Base-by-base conservation (phyloP, 2,329 filamentous ascomycete species). In the Fusarium goolgardi region DNA sequence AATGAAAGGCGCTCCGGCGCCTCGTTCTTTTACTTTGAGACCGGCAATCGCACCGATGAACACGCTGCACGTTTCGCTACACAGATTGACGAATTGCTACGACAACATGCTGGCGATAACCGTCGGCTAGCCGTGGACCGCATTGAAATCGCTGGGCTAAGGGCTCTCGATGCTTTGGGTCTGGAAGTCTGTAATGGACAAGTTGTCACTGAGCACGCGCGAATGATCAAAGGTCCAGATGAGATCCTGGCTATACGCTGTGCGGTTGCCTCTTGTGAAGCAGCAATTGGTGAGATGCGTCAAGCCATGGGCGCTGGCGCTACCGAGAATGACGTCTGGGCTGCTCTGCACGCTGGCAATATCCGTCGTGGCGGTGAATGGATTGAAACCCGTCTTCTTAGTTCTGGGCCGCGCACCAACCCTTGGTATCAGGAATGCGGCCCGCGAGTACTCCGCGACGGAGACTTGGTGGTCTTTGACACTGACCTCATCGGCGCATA, bases 291-390 rank as follows among this genome's bases (percentile, higher is more conserved):
- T 1, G 39, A 54, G 5, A 45, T 54, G 51, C 51, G 51, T 21
- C 21, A 21, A 5, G 13, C 15, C 5, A 54, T 54, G 6, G 39
- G 51, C 1, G 29, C 51, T 1, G 51, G 51, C 9, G 39, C 4
- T 4, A 54, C 51, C 9, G 51, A 54, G 16, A 54, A 54, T 18
- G 51, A 54, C 15, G 39, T 54, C 18, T 54, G 51, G 51, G 39
- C 51, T 27, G 31, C 18, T 21, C 21, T 54, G 0, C 51, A 54
- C 4, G 29, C 27, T 34, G 39, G 39, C 0, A 45, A 45, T 54
- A 45, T 54, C 5, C 29, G 39, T 20, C 51, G 39, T 16, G 39
- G 39, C 0, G 51, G 51, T 0, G 51, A 54, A 34, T 54, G 39
- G 39, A 45, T 45, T 9, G 51, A 54, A 45, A 54, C 51, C 1